A percentile compares a stretch with the other conserved stretches of the same genome.
Conservation (phyloP, 768 basidiomycete genomes). For the Heimioporus sp. region DNA sequence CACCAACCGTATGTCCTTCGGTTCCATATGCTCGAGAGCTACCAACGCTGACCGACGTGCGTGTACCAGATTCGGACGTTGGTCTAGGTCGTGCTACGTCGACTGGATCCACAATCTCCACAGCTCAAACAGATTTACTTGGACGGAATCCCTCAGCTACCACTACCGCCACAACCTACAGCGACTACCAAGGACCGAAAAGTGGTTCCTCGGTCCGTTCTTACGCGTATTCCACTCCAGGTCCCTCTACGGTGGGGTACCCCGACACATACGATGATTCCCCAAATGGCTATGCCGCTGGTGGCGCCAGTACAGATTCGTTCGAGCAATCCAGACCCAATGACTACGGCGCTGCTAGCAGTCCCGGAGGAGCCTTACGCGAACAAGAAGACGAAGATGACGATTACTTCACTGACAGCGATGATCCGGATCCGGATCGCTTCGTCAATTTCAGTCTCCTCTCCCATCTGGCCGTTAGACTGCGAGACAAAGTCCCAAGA, state of each 20-base stretch:
- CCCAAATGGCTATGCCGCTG: constrained; percentile 16
- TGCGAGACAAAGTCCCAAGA: constrained; percentile 87
- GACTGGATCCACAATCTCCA: constrained; percentile 28
- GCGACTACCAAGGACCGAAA: constrained; percentile 17
- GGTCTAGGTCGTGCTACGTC: constrained; percentile 27
- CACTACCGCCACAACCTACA: constrained; percentile 24
- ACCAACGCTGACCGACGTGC: constrained; percentile 2
- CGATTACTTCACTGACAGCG: constrained; percentile 39
- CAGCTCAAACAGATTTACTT: constrained; percentile 22
- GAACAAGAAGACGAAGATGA: constrained; percentile 29
- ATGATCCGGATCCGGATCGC: constrained; percentile 66
- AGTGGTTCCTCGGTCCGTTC: constrained; percentile 14
- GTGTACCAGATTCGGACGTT: constrained; percentile 16
- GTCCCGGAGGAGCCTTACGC: constrained; percentile 15
- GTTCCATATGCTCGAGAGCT: background rate
- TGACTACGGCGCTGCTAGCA: constrained; percentile 18
- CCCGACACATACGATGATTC: constrained; percentile 16
- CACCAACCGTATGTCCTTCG: constrained; percentile 19
- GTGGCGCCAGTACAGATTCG: constrained; percentile 24
- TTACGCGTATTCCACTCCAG: constrained; percentile 16
- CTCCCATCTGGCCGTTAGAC: constrained; percentile 83
- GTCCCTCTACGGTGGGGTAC: constrained; percentile 23
- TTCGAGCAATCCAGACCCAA: constrained; percentile 21
- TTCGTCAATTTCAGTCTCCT: constrained; percentile 90
- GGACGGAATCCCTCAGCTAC: constrained; percentile 26